Evolutionary conservation across 139 green algal species (phyloP).

Genomic region (Picochlorum sp.): DNA sequence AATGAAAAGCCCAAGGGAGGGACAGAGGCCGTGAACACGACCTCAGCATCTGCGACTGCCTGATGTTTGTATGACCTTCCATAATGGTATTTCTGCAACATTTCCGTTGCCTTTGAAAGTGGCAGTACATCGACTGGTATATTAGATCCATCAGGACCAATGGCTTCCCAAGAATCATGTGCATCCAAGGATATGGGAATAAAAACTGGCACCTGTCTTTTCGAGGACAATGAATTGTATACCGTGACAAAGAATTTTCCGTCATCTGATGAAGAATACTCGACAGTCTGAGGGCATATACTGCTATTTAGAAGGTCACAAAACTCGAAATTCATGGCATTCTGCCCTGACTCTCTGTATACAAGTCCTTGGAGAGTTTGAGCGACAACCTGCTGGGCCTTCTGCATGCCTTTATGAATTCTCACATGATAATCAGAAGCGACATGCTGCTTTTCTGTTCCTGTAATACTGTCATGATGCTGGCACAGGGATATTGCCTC

Average conservation of each 20-base stretch:
- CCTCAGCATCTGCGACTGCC: conserved; percentile 20
- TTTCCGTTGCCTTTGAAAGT: conserved; percentile 15
- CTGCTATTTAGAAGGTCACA: conserved; percentile 54
- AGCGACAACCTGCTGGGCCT: conserved; percentile 26
- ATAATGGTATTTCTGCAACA: conserved; percentile 34
- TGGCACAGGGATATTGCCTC: conserved; percentile 57
- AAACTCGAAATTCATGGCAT: conserved; percentile 16
- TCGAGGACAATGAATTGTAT: conserved; percentile 74
- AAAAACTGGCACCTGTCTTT: conserved; percentile 38
- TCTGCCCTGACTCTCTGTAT: background rate
- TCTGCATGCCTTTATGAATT: conserved; percentile 27
- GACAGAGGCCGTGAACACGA: conserved; percentile 39
- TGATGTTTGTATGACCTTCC: background rate
- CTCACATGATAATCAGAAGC: conserved; percentile 69
- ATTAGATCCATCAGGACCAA: conserved; percentile 28
- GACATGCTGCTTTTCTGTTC: conserved; percentile 80
- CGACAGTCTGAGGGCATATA: conserved; percentile 44
- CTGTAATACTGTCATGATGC: conserved; percentile 82
- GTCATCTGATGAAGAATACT: conserved; percentile 9
- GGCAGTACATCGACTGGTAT: conserved; percentile 38
- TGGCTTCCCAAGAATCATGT: conserved; percentile 22
- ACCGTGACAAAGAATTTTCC: conserved; percentile 42
- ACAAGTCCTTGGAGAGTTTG: conserved; percentile 18
- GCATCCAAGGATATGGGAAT: conserved; percentile 40
- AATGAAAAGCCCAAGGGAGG: conserved; percentile 46